Percentiles rank a stretch among this genome's conserved stretches.
Evolutionary conservation across 495 filamentous ascomycete species (phyloP).

Genomic region (Melanomma pulvis-pyrius): DNA sequence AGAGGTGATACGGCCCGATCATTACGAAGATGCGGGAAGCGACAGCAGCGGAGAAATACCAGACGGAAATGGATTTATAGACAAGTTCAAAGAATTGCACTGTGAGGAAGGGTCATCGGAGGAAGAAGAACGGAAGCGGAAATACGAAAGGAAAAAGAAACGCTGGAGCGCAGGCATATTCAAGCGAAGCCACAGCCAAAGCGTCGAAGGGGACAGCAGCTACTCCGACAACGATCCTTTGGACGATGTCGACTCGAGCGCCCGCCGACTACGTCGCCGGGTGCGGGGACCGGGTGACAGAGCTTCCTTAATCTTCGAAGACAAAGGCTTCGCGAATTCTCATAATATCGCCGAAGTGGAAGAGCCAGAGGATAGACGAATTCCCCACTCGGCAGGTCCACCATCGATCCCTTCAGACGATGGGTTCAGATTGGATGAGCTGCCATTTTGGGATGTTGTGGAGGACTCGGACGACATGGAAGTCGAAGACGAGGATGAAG

Average conservation of each 20-base stretch:
- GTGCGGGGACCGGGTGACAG: slow-evolving; percentile 38
- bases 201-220: slow-evolving; percentile 43
- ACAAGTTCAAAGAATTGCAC: slow-evolving; percentile 28
- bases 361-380: slow-evolving; percentile 31
- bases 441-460: slow-evolving; percentile 39
- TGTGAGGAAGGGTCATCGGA: slow-evolving; percentile 30
- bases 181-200: slow-evolving; percentile 44
- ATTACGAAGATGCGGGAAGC: slow-evolving; percentile 43
- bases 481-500: background rate
- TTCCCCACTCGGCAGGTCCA: slow-evolving; percentile 27
- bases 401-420: slow-evolving; percentile 41
- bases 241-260: slow-evolving; percentile 40
- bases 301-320: slow-evolving; percentile 39
- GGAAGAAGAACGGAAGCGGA: slow-evolving; percentile 35
- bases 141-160: slow-evolving; percentile 39
- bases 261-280: slow-evolving; percentile 40
- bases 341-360: slow-evolving; percentile 38
- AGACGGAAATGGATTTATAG: slow-evolving; percentile 28
- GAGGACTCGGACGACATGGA: slow-evolving; percentile 36
- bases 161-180: slow-evolving; percentile 42
- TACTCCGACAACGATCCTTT: slow-evolving; percentile 36
- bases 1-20: slow-evolving; percentile 42
- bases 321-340: slow-evolving; percentile 30
- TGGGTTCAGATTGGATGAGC: slow-evolving; percentile 37
- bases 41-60: slow-evolving; percentile 23